Evolutionary conservation across 2,329 filamentous ascomycete genomes (phyloP), one percentile per base, ranked within the genome.

Genomic region (Pseudogymnoascus sp.): DNA sequence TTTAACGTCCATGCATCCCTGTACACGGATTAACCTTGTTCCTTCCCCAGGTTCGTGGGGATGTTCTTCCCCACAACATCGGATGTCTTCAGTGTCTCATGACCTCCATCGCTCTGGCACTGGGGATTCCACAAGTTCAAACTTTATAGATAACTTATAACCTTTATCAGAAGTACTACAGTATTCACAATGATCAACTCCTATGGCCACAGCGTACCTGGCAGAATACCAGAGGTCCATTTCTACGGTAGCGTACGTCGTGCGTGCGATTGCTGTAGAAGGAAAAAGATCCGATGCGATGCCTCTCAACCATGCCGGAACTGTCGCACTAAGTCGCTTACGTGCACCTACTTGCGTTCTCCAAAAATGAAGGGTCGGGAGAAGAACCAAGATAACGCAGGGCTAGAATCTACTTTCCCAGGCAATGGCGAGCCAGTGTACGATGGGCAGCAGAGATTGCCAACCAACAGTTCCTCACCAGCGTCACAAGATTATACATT

Each of bases 1-100:
- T 56, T 65, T 75, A 1, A 67, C 68, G 0, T 78, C 77, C 65
- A 74, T 75, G 5, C 73, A 68, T 64, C 72, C 72, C 63, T 75
- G 68, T 63, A 66, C 74, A 9, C 75, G 50, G 50, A 56, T 33
- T 33, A 56, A 56, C 50, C 50, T 56, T 56, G 50, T 56, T 56
- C 50, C 50, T 13, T 33, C 50, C 26, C 50, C 50, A 56, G 50
- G 29, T 56, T 56, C 9, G 26, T 56, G 50, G 50, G 26, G 26
- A 56, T 31, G n/a, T 31, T 19, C 46, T 56, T 56, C 50, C 50
- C 50, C 50, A 33, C 50, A 56, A 31, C 26, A 31, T 26, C 29
- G 10, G 17, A 56, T 56, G 50, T n/a, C 26, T 56, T 7, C n/a
- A 11, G 26, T 17, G n/a, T 53, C n/a, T 4, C 26, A 56, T 56